A percentile compares a stretch with the other conserved stretches of the same genome.
phyloP scores from a whole-genome alignment of 345 rosid species.

The Noccaea bulbosa region DNA sequence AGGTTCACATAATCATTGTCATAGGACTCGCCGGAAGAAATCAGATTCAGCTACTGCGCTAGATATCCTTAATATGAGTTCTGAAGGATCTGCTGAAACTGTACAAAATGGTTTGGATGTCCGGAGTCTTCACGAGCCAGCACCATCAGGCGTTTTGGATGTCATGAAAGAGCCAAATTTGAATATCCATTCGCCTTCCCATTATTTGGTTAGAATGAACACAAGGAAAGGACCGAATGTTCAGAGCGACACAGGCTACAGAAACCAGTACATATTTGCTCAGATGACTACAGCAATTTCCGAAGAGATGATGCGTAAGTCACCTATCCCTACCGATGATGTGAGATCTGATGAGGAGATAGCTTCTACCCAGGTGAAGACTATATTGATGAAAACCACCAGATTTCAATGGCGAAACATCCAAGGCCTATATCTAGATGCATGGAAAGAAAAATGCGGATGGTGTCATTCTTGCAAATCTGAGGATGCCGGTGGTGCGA shows the following conservation, averaged over 20 bases:
- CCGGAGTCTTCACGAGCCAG: conserved; percentile 51
- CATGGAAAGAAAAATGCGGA: conserved; percentile 83
- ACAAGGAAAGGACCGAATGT: conserved; percentile 41
- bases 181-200: conserved; percentile 42
- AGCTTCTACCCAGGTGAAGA: conserved; percentile 70
- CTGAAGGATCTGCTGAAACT: conserved; percentile 70
- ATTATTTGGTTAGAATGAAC: conserved; percentile 39
- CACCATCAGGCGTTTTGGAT: conserved; percentile 48
- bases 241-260: conserved; percentile 53
- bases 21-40: conserved; percentile 41
- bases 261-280: conserved; percentile 78
- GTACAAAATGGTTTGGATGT: conserved; percentile 51
- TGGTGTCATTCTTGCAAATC: conserved; percentile 89
- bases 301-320: conserved; percentile 64
- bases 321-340: conserved; percentile 49
- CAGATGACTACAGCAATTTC: conserved; percentile 64
- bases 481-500: conserved; percentile 48
- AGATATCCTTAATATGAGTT: conserved; percentile 50
- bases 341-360: conserved; percentile 71
- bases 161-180: conserved; percentile 41
- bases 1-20: conserved; percentile 45
- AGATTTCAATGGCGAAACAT: conserved; percentile 67
- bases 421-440: conserved; percentile 46
- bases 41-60: conserved; percentile 44
- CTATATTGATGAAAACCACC: conserved; percentile 64